Base-by-base conservation (phyloP, 768 basidiomycete genomes). In the Leccinum ochraceum region DNA sequence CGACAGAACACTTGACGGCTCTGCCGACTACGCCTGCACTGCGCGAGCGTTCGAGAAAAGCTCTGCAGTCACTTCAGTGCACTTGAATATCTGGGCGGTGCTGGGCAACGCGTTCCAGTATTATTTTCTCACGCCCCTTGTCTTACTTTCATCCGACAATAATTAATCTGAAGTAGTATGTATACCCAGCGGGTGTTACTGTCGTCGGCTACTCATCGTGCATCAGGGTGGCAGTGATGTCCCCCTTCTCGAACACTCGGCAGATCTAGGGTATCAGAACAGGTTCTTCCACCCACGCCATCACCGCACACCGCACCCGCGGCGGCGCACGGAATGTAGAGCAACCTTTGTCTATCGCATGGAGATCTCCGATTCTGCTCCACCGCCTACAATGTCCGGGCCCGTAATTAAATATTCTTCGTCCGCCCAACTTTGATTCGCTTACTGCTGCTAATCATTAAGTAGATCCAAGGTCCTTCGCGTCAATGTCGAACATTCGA, bases 51-150 rank as follows among this genome's bases (percentile, higher is more conserved):
- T 24, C 3, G 7, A 36, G 46, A 48, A 24, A n/a, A 1, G 34
- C 28, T 20, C 30, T 30, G 30, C 30, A 30, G 55, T 60, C 61
- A 30, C 32, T 36, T 36, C 34, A 36, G 34, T 13, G 5, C 11
- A 36, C 34, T 36, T 13, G 34, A 36, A 39, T 66, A 56, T 66
- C 49, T 51, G 17, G 59, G 62, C 64, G 53, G 59, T 63, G 60
- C 60, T 46, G 42, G 63, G 66, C 63, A 63, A 61, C 63, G 67
- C 58, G 54, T 71, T 69, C 30, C 48, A 53, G 68, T 66, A 69
- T 53, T 26, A 59, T 49, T 66, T 69, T 69, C 68, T 64, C 68
- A 69, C 63, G 36, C 26, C 28, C 5, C 30, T 32, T 28, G 50
- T 28, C 22, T 24, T 51, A 46, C n/a, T 46, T 46, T 20, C 44